Base-by-base conservation (phyloP, 2,329 filamentous ascomycete genomes). In the Amylocarpus encephaloides region DNA sequence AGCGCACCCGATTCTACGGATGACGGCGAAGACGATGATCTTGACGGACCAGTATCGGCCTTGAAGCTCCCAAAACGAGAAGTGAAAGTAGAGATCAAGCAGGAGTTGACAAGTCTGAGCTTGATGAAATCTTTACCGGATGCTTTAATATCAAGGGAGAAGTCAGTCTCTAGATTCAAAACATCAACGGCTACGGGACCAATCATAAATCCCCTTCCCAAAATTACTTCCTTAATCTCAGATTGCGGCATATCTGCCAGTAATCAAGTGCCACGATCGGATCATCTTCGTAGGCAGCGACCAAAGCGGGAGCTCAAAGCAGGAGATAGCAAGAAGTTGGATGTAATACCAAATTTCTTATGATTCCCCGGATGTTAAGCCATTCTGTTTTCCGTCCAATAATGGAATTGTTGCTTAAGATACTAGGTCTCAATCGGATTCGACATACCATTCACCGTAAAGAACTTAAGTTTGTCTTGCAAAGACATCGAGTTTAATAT, bases 281-380 rank as follows among this genome's bases (percentile, higher is more conserved):
- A 60, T 19, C 49, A 54, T 34, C 49, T 57, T 16, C 54, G 56
- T 44, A 26, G 45, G 6, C 39, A 45, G 22, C 59, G 48, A 38
- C 46, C 48, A 3, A 59, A 57, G 35, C 51, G 58, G 35, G 60
- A 61, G 36, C 50, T 58, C 26, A 49, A 59, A 6, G 33, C 51
- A 15, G 32, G 57, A 26, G 42, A 51, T n/a, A 51, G 52, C 29
- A 53, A 56, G 42, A 56, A 58, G 18, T 48, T 59, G 13, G 53
- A 62, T 33, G 47, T 57, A 9, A 61, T 66, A 34, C 62, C 62
- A 6, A 58, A 48, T 2, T 64, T 65, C 38, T 38, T 60, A 29
- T 60, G 49, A 56, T 11, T 26, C 22, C 7, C 7, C 22, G 7
- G 22, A 26, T 26, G 7, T 4, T 26, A 26, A 26, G 22, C 22